Conservation (phyloP, 2,329 filamentous ascomycete genomes). For the Epichloe sylvatica region DNA sequence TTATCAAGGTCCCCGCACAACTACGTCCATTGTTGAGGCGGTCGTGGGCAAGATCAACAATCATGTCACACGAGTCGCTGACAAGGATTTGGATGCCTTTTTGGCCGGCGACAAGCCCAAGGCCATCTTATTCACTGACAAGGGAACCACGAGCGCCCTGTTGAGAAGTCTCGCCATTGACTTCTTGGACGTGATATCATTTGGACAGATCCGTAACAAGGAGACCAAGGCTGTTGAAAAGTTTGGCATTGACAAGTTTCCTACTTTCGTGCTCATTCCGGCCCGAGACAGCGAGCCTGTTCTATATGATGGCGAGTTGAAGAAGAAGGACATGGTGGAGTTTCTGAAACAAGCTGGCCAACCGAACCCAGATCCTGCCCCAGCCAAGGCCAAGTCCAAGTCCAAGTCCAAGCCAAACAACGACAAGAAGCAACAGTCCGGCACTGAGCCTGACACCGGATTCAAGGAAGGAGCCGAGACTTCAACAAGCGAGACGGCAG, state of each 20-base stretch:
- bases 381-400: constrained; percentile 26
- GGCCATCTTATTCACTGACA: constrained; percentile 85
- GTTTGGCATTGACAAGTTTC: constrained; percentile 67
- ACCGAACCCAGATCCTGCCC: constrained; percentile 61
- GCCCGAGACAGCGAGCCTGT: constrained; percentile 54
- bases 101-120: constrained; percentile 61
- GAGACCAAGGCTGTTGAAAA: constrained; percentile 56
- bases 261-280: constrained; percentile 66
- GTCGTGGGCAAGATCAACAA: constrained; percentile 84
- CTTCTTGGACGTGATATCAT: constrained; percentile 63
- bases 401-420: constrained; percentile 22
- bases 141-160: constrained; percentile 72
- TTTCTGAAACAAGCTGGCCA: constrained; percentile 69
- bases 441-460: constrained; percentile 18
- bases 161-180: constrained; percentile 80
- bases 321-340: constrained; percentile 65
- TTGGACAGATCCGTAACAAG: constrained; percentile 76
- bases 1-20: constrained; percentile 70
- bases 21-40: constrained; percentile 77
- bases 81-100: constrained; percentile 67
- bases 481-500: constrained; percentile 16
- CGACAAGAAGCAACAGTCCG: constrained; percentile 11
- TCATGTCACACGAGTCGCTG: constrained; percentile 67
- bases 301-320: constrained; percentile 68
- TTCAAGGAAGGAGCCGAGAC: constrained; percentile 27